A percentile compares a stretch with the other conserved stretches of the same genome.
Evolutionary conservation across 1,284 basidiomycete genomes (phyloP).

Genomic region (Irpex lacteus): DNA sequence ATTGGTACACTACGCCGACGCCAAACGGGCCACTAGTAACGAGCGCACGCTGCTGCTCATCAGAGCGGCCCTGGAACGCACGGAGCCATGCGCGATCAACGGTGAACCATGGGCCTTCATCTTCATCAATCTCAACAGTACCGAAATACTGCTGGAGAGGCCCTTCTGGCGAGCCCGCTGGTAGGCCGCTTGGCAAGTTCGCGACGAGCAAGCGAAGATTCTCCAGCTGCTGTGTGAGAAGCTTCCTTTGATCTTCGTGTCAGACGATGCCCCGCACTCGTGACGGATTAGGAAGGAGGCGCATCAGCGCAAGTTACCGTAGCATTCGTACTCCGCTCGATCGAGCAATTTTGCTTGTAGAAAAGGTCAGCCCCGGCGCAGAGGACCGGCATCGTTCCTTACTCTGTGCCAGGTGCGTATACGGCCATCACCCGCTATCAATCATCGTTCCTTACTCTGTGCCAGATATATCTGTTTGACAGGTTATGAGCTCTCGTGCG

Average conservation of each 20-base stretch:
- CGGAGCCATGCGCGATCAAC: slow-evolving; percentile 9
- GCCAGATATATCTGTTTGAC: background rate
- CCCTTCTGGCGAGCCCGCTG: slow-evolving; percentile 2
- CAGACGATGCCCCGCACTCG: background rate
- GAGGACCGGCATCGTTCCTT: background rate
- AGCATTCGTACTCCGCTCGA: background rate
- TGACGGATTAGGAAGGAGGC: background rate
- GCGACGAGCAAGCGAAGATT: background rate
- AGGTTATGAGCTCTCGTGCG: background rate
- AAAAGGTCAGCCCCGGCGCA: background rate
- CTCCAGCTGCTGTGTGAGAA: background rate
- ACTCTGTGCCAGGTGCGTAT: background rate
- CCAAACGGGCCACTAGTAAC: background rate
- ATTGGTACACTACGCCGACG: background rate
- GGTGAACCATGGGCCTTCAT: slow-evolving; percentile 10
- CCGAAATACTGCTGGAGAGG: slow-evolving; percentile 1
- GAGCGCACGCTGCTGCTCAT: background rate
- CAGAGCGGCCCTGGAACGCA: slow-evolving; percentile 5
- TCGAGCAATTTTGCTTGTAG: background rate
- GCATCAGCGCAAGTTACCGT: background rate
- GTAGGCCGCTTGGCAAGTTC: background rate
- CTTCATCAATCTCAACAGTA: background rate
- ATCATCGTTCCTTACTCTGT: background rate
- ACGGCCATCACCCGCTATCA: background rate
- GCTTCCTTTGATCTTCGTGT: background rate